phyloP scores from a whole-genome alignment of 2,329 filamentous ascomycete species.

The Fusarium sp. region DNA sequence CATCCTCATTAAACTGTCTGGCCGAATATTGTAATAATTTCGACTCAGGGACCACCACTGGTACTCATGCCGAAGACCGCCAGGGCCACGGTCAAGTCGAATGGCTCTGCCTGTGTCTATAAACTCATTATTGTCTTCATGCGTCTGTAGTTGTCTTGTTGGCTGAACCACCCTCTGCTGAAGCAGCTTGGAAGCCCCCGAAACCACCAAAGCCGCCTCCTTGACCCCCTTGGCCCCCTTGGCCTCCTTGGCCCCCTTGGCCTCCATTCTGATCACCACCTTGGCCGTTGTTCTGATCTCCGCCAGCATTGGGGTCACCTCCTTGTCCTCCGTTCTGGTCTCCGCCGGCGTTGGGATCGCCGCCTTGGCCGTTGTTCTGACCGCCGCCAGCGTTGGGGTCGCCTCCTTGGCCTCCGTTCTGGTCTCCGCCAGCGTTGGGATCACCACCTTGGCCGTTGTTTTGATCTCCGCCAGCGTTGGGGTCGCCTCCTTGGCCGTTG shows the following conservation, averaged over 20 bases:
- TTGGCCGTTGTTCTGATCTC: slow-evolving; percentile 15
- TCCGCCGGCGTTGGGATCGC: slow-evolving; percentile 1
- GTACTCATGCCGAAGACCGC: slow-evolving; percentile 62
- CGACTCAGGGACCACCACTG: slow-evolving; percentile 63
- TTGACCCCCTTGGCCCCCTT: not conserved
- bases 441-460: not conserved
- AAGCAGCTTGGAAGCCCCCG: slow-evolving; percentile 37
- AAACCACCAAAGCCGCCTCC: slow-evolving; percentile 7
- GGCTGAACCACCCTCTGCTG: slow-evolving; percentile 24
- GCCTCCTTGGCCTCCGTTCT: not conserved
- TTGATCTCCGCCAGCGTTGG: slow-evolving; percentile 8
- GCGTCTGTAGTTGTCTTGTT: slow-evolving; percentile 29
- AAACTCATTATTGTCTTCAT: slow-evolving; percentile 35
- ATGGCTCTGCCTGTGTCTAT: slow-evolving; percentile 45
- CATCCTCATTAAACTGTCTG: slow-evolving; percentile 58
- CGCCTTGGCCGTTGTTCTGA: not conserved
- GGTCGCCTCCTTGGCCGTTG: not conserved
- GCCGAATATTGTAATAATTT: slow-evolving; percentile 49
- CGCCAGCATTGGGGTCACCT: no score
- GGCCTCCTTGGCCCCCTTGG: slow-evolving; percentile 1
- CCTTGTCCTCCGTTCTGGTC: not conserved
- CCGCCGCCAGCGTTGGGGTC: not conserved
- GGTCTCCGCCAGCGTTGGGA: slow-evolving; percentile 8
- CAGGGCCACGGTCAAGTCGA: slow-evolving; percentile 65
- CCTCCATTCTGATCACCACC: slow-evolving; percentile 8